Conservation (phyloP, 495 filamentous ascomycete genomes). For the Aspergillus conjunctus region DNA sequence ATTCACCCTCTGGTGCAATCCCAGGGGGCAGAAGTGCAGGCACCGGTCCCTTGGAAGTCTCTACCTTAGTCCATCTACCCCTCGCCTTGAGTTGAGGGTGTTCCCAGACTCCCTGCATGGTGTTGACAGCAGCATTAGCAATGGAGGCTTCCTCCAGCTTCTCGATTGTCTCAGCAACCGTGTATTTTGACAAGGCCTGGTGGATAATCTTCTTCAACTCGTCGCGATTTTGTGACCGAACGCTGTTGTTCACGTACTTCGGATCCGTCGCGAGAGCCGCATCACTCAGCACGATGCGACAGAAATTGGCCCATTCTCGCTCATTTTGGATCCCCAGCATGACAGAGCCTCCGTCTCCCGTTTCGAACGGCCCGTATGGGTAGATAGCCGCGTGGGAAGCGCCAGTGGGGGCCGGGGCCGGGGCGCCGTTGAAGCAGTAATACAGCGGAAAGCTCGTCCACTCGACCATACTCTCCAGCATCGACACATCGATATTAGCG, state of each 20-base stretch:
- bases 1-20: constrained; percentile 22
- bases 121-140: constrained; percentile 54
- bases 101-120: constrained; percentile 52
- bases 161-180: constrained; percentile 33
- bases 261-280: constrained; percentile 34
- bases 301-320: constrained; percentile 54
- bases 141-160: constrained; percentile 40
- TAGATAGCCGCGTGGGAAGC: constrained; percentile 55
- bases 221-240: constrained; percentile 37
- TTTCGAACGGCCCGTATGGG: constrained; percentile 55
- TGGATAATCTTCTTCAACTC: constrained; percentile 37
- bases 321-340: constrained; percentile 59
- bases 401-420: constrained; percentile 43
- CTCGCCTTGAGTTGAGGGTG: constrained; percentile 50
- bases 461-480: constrained; percentile 57
- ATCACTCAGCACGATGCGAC: constrained; percentile 38
- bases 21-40: constrained; percentile 49
- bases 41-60: constrained; percentile 43
- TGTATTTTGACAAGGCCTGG: constrained; percentile 31
- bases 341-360: constrained; percentile 48
- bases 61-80: constrained; percentile 48
- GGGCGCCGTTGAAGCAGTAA: constrained; percentile 46
- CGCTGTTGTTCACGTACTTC: constrained; percentile 41
- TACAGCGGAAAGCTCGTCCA: constrained; percentile 60
- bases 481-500: constrained; percentile 52